Evolutionary conservation across 768 basidiomycete genomes (phyloP), one percentile per base, ranked within the genome.

Genomic region (Pisolithus sp.): DNA sequence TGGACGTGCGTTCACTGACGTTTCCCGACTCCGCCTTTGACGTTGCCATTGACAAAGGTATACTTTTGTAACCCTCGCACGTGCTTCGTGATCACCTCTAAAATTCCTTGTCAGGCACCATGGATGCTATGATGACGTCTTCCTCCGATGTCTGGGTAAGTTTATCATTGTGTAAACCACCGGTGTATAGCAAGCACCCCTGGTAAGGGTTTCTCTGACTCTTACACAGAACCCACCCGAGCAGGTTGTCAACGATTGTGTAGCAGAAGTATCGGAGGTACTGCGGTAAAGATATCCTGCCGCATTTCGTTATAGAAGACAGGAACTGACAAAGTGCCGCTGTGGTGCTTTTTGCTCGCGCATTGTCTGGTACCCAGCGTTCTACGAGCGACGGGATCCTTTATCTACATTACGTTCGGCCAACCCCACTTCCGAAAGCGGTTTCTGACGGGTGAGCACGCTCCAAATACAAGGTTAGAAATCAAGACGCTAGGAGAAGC

Each of bases 41-140:
- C 60, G 73, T 93, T 45, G 89, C 81, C 0, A 84, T 93, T 46
- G 91, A 93, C 68, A 93, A 93, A 78, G 89, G 80, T 77, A 47
- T 20, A 13, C 31, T 3, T 6, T 3, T 23, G 4, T 23, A 21
- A n/a, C 40, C 3, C 23, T 12, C 17, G n/a, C 10, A 21, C 41
- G 30, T n/a, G 9, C 21, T 49, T n/a, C 23, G n/a, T 38, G 13
- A 13, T 17, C 6, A 12, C 50, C 20, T 43, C 5, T 21, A 55
- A 28, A 18, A 26, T 9, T 24, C 20, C 38, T 10, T 10, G 4
- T 30, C 52, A 80, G 78, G 87, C 15, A 91, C 89, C 2, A 90
- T 93, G 88, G 90, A 93, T 63, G 87, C 89, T 3, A 86, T 93
- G 85, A 83, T 92, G 82, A 83, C 90, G 0, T 73, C 79, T 1